phyloP scores from a whole-genome alignment of 441 rosid genomes.

The Capsella rubella region DNA sequence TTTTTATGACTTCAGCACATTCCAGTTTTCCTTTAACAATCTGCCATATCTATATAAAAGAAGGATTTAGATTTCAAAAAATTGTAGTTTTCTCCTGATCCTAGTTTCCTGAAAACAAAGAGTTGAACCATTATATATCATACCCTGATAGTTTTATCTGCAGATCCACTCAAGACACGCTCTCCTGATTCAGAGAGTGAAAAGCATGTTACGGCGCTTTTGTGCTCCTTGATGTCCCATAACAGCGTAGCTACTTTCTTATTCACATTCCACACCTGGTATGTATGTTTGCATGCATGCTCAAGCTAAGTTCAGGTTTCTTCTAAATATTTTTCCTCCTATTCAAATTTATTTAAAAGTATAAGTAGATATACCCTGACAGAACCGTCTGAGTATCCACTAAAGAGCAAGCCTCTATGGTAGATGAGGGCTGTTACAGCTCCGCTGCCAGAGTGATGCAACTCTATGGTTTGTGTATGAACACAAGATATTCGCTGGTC shows the following conservation, averaged over 20 bases:
- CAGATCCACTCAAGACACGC: constrained; percentile 83
- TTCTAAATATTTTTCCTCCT: background rate
- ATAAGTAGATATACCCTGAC: constrained; percentile 59
- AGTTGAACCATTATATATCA: constrained; percentile 1
- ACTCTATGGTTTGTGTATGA: constrained; percentile 89
- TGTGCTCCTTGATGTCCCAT: constrained; percentile 82
- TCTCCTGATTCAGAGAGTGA: constrained; percentile 80
- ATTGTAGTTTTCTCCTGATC: background rate
- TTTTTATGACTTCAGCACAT: constrained; percentile 69
- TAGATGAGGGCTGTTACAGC: constrained; percentile 88
- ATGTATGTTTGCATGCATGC: constrained; percentile 23
- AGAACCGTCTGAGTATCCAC: constrained; percentile 93
- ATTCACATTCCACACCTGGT: constrained; percentile 78
- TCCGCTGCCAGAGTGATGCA: constrained; percentile 64
- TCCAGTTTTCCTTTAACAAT: constrained; percentile 67
- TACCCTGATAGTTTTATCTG: constrained; percentile 84
- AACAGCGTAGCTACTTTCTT: constrained; percentile 64
- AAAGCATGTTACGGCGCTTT: constrained; percentile 79
- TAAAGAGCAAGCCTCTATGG: constrained; percentile 82
- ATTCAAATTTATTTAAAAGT: background rate
- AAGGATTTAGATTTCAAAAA: background rate
- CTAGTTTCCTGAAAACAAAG: background rate
- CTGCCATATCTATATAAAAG: constrained; percentile 76
- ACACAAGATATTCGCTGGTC: constrained; percentile 94
- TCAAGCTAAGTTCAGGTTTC: background rate